Evolutionary conservation across 2,329 filamentous ascomycete species (phyloP).

Genomic region (Purpureocillium lavendulum): DNA sequence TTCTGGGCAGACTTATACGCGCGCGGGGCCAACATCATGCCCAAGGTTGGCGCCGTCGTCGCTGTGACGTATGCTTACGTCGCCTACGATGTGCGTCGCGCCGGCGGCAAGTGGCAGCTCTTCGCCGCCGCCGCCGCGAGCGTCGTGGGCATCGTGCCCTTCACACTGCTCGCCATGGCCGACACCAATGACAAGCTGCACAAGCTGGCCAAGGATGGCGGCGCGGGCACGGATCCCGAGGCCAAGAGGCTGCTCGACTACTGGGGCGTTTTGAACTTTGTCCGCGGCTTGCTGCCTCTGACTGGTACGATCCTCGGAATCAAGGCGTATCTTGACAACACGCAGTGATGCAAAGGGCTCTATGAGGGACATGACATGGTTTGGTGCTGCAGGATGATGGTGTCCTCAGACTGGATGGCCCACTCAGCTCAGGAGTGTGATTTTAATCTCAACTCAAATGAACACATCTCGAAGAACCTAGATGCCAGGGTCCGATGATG

Average conservation of each 20-base stretch:
- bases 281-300: constrained; percentile 21
- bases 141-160: constrained; percentile 29
- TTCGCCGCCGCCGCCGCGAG: constrained; percentile 22
- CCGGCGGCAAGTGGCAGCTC: constrained; percentile 22
- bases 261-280: constrained; percentile 20
- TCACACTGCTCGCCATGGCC: constrained; percentile 27
- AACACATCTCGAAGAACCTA: too few species aligned
- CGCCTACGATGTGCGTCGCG: constrained; percentile 21
- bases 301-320: constrained; percentile 17
- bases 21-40: constrained; percentile 27
- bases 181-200: constrained; percentile 25
- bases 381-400: too few species aligned
- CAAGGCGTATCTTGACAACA: constrained; percentile 10
- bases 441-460: too few species aligned
- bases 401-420: too few species aligned
- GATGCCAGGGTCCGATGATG: too few species aligned
- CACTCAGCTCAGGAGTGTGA: too few species aligned
- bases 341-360: constrained; percentile 6
- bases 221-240: constrained; percentile 9
- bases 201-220: constrained; percentile 12
- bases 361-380: not conserved
- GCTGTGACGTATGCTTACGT: constrained; percentile 25
- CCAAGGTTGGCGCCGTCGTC: constrained; percentile 22
- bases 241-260: constrained; percentile 9
- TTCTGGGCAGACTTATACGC: constrained; percentile 29